Conservation (phyloP, 176 grass and related monocot genomes). For the Raddia distichophylla region DNA sequence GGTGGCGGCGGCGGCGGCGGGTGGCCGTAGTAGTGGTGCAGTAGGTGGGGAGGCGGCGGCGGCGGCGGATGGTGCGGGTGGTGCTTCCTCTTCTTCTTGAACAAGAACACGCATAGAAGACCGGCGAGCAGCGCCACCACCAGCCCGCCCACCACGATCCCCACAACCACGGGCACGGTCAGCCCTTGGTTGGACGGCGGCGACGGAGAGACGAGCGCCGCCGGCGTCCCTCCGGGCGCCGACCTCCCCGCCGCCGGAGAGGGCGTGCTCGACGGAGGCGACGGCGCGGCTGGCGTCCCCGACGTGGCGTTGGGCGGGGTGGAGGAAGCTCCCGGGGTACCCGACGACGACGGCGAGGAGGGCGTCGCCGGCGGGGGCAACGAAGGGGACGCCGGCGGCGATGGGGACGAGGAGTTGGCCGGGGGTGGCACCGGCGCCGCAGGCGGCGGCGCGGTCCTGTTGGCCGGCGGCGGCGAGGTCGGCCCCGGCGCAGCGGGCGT, state of each 20-base stretch:
- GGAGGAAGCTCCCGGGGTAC: conserved; percentile 14
- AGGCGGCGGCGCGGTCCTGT: conserved; percentile 31
- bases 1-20: conserved; percentile 47
- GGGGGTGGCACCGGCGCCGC: conserved; percentile 31
- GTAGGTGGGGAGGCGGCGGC: conserved; percentile 44
- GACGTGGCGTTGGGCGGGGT: conserved; percentile 21
- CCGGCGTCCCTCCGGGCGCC: background rate
- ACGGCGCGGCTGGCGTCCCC: background rate
- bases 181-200: conserved; percentile 14
- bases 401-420: conserved; percentile 25
- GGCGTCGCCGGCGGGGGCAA: conserved; percentile 7
- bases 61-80: conserved; percentile 41
- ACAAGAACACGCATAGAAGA: conserved; percentile 61
- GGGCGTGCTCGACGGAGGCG: conserved; percentile 26
- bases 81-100: conserved; percentile 64
- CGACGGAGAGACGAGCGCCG: background rate
- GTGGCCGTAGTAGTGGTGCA: conserved; percentile 60
- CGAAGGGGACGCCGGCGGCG: conserved; percentile 26
- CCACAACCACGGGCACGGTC: conserved; percentile 50
- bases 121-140: conserved; percentile 56
- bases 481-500: conserved; percentile 33
- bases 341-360: background rate
- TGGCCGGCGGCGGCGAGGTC: conserved; percentile 28
- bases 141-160: conserved; percentile 61
- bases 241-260: conserved; percentile 2